Base-by-base conservation (phyloP, 2,329 filamentous ascomycete species). In the Apiospora rasikravindrae region DNA sequence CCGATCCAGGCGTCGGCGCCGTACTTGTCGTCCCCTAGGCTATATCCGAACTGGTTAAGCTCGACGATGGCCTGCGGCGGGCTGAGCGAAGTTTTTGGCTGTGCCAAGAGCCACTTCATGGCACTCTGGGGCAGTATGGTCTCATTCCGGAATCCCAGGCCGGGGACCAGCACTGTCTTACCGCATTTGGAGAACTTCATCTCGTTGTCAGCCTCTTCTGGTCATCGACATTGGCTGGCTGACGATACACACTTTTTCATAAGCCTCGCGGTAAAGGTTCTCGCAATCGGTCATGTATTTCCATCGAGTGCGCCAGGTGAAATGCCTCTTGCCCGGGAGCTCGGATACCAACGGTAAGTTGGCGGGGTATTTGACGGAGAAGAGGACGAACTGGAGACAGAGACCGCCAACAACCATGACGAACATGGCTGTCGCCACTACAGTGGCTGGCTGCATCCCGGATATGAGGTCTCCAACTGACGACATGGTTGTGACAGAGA, bases 31-130 rank as follows among this genome's bases (percentile, higher is more conserved):
- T 82, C 76, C 0, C 85, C 84, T 1, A 84, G 75, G 1, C 78
- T 81, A 72, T 82, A 82, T 6, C 75, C 71, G 0, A 78, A 73
- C 69, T 83, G 81, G 10, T 84, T 78, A 5, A 83, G 71, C 26
- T 85, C 82, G 3, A 77, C 76, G 44, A 84, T 81, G 0, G 83
- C 83, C 11, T 82, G 73, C 2, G 33, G 53, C 1, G 78, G 71
- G 42, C 78, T 79, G 11, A 85, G 77, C 0, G 78, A 73, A 6
- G 26, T 33, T 24, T 71, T 64, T 3, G 71, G 71, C 64, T 69
- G 61, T 6, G 71, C 29, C 7, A 69, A 19, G n/a, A 53, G 11
- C 64, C 67, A 71, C 37, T 45, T 40, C 45, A 69, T 73, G 26
- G 69, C 44, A n/a, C 40, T 72, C 19, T 67, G 68, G 40, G 71